These are phyloP conservation scores for Botrytis squamosa DNA, from an alignment of 2,329 filamentous ascomycete genomes.

Conservation along the genomic window DNA sequence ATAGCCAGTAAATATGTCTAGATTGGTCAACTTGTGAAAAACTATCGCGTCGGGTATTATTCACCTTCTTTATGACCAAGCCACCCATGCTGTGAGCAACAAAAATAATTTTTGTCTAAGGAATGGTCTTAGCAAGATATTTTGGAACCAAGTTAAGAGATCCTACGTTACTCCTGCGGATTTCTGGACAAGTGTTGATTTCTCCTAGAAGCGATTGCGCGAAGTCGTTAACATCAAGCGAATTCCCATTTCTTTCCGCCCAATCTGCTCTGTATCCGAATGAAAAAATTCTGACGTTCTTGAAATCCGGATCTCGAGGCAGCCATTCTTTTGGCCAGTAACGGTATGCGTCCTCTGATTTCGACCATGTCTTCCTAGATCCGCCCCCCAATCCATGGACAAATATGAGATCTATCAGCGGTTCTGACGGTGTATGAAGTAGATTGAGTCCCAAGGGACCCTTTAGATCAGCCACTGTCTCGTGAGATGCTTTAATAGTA, in stretches of 20 bases:
- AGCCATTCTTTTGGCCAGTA: conserved; percentile 39
- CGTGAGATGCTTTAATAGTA: neutral
- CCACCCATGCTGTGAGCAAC: conserved; percentile 28
- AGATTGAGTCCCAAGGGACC: conserved; percentile 30
- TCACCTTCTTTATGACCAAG: conserved; percentile 25
- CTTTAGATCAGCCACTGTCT: neutral
- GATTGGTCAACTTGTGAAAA: too few species aligned
- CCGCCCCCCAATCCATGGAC: conserved; percentile 45
- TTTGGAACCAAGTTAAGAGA: fast-evolving
- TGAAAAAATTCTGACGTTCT: conserved; percentile 19
- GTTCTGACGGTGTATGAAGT: conserved; percentile 21
- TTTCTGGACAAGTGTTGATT: neutral
- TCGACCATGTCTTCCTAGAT: conserved; percentile 42
- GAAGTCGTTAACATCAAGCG: conserved; percentile 21
- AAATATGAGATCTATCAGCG: conserved; percentile 40
- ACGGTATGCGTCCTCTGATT: conserved; percentile 31
- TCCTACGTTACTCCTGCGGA: neutral
- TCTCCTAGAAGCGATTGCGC: neutral
- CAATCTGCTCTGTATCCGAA: conserved; percentile 29
- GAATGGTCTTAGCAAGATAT: neutral
- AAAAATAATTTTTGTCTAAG: conserved; percentile 22
- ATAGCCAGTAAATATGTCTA: neutral
- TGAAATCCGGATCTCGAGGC: conserved; percentile 17
- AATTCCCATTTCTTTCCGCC: conserved; percentile 22
- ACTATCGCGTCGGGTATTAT: neutral